Base-by-base conservation (phyloP, 768 basidiomycete species). In the Tylopilus sp. region DNA sequence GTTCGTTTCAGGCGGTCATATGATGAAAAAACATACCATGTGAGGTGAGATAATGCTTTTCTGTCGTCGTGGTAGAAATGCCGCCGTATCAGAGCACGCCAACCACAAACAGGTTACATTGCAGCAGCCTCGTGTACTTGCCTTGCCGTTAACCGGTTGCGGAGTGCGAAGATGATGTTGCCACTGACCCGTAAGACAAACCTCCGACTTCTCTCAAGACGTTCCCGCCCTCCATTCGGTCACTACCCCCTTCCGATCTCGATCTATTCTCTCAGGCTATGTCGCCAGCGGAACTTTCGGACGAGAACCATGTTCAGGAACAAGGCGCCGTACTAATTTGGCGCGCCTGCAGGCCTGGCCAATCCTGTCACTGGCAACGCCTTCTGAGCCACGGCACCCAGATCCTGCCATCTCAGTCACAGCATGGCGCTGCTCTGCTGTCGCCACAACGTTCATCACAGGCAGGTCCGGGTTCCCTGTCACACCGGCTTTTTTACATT, bases 121-220 rank as follows among this genome's bases (percentile, higher is more conserved):
- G 54, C 52, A 46, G 44, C 58, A 28, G 53, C 61, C 66, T 65
- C 58, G 56, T 68, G 61, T 58, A n/a, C 21, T 41, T 30, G 25
- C 51, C 21, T 50, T 63, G 52, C 65, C 58, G 61, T 57, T 46
- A 57, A 28, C 33, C 50, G 44, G 42, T 42, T 61, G 55, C 58
- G 51, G 59, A 50, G 59, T 61, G 49, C 52, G 48, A 62, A 48
- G 60, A 39, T 25, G 23, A 44, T 41, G 10, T 35, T 15, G 12
- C 31, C 44, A 39, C 43, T 3, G 18, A 22, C 49, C 35, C 49
- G 40, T 52, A 11, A 26, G 8, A 38, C 28, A 15, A 26, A 28
- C 28, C 28, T 28, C 28, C 28, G 28, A 28, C 42, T 35, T 54
- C 44, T 41, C 41, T 42, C 15, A 28, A 40, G 50, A 31, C 38